phyloP scores from a whole-genome alignment of 2,329 filamentous ascomycete species.

The Aspergillus amoenus region DNA sequence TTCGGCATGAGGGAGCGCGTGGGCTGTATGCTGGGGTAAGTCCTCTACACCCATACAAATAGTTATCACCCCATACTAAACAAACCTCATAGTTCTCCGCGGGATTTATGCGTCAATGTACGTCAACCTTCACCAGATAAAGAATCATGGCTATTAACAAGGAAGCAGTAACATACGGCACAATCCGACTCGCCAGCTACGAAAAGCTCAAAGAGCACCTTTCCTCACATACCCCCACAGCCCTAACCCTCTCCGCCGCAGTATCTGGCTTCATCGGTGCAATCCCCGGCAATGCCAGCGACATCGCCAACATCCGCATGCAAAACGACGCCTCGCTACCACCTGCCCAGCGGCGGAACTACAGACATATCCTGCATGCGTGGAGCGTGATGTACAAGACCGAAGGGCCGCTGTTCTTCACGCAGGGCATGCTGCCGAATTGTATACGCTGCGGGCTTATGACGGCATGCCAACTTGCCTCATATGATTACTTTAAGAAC shows the following conservation, averaged over 20 bases:
- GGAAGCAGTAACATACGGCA: conserved; percentile 24
- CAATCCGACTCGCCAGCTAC: conserved; percentile 26
- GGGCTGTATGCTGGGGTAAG: conserved; percentile 23
- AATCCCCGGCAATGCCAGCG: conserved; percentile 24
- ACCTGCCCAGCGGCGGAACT: conserved; percentile 18
- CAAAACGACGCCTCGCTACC: conserved; percentile 25
- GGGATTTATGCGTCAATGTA: conserved; percentile 24
- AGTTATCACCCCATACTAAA: too few species aligned
- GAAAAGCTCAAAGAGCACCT: conserved; percentile 22
- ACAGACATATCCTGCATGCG: conserved; percentile 24
- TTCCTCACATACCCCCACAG: conserved; percentile 7
- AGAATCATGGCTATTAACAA: background rate
- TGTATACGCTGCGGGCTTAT: conserved; percentile 78
- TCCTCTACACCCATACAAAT: background rate
- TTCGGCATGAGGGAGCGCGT: conserved; percentile 17
- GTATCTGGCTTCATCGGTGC: conserved; percentile 22
- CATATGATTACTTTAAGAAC: conserved; percentile 79
- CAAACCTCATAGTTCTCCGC: conserved; percentile 19
- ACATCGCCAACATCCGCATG: conserved; percentile 28
- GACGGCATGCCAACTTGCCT: conserved; percentile 81
- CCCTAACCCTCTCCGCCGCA: conserved; percentile 17
- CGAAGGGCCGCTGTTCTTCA: conserved; percentile 22
- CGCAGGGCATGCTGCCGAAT: conserved; percentile 66
- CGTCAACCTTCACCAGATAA: background rate
- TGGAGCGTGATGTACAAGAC: conserved; percentile 23